phyloP scores from a whole-genome alignment of 2,329 filamentous ascomycete genomes.

The Sphaceloma murrayae region DNA sequence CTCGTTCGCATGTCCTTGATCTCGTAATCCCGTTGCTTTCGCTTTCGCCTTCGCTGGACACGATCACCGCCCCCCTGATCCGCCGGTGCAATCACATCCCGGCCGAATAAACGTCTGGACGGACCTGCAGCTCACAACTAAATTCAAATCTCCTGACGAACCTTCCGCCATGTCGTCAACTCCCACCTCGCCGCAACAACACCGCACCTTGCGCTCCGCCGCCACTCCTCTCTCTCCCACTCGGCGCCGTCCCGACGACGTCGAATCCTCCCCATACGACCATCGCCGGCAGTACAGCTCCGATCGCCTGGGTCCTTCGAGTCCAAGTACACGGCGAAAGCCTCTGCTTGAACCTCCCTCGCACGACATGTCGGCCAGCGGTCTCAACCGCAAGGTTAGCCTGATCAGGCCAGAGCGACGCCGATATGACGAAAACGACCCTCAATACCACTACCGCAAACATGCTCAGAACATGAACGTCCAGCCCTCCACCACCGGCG shows the following conservation, averaged over 20 bases:
- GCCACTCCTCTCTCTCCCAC: conserved; percentile 43
- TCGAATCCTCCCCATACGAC: conserved; percentile 53
- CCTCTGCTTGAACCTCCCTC: conserved; percentile 2
- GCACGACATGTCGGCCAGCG: conserved; percentile 30
- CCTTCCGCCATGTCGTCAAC: conserved; percentile 12
- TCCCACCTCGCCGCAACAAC: conserved; percentile 18
- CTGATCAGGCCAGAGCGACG: conserved; percentile 82
- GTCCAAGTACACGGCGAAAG: conserved; percentile 6
- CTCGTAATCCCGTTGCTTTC: conserved; percentile 2
- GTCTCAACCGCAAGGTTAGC: conserved; percentile 67
- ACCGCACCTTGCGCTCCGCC: conserved; percentile 16
- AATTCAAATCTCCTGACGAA: conserved; percentile 9
- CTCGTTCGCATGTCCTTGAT: not conserved
- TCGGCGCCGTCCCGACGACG: conserved; percentile 55
- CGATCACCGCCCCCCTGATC: conserved; percentile 8
- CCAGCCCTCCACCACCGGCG: conserved; percentile 81
- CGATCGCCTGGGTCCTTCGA: conserved; percentile 16
- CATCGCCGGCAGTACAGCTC: conserved; percentile 19
- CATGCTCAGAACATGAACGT: conserved; percentile 90
- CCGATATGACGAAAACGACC: conserved; percentile 74
- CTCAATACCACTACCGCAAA: conserved; percentile 91
- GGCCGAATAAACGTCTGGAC: conserved; percentile 15
- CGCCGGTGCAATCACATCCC: conserved; percentile 14
- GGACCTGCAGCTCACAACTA: conserved; percentile 15
- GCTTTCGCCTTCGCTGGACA: conserved; percentile 9